Percentiles rank a stretch among this genome's conserved stretches.
Evolutionary conservation across 2,329 filamentous ascomycete genomes (phyloP).

Genomic region (Apiospora phragmitis): DNA sequence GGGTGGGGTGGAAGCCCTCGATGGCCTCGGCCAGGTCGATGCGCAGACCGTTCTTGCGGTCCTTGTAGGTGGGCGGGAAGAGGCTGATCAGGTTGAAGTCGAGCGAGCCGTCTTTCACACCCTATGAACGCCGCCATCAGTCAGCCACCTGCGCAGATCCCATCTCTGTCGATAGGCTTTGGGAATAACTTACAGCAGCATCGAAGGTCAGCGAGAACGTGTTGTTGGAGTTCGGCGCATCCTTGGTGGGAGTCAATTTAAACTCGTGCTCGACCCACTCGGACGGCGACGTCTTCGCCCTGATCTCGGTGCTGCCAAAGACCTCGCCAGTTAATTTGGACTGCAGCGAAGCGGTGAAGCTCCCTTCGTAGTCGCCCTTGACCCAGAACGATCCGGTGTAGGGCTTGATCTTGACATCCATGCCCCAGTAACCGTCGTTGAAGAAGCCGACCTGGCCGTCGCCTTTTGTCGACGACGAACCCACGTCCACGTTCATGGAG

Average conservation of each 20-base stretch:
- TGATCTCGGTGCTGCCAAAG: constrained; percentile 48
- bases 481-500: constrained; percentile 47
- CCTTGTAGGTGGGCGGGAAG: constrained; percentile 62
- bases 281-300: constrained; percentile 38
- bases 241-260: constrained; percentile 41
- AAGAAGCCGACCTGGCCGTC: constrained; percentile 42
- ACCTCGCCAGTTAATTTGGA: constrained; percentile 45
- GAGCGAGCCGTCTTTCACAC: constrained; percentile 40
- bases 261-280: constrained; percentile 55
- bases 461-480: constrained; percentile 24
- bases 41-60: constrained; percentile 57
- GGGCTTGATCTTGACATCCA: constrained; percentile 45
- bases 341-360: constrained; percentile 48
- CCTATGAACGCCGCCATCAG: constrained; percentile 23
- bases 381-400: constrained; percentile 56
- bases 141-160: neutral
- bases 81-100: constrained; percentile 61
- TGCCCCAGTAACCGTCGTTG: constrained; percentile 60
- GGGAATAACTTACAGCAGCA: constrained; percentile 27
- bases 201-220: constrained; percentile 57
- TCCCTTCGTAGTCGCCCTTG: constrained; percentile 47
- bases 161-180: neutral
- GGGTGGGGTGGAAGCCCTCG: constrained; percentile 52
- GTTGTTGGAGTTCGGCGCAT: constrained; percentile 56
- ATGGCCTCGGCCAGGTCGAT: constrained; percentile 55